These are phyloP conservation scores for Colletotrichum gloeosporioides DNA, from an alignment of 2,329 filamentous ascomycete genomes.

Conservation along the genomic window DNA sequence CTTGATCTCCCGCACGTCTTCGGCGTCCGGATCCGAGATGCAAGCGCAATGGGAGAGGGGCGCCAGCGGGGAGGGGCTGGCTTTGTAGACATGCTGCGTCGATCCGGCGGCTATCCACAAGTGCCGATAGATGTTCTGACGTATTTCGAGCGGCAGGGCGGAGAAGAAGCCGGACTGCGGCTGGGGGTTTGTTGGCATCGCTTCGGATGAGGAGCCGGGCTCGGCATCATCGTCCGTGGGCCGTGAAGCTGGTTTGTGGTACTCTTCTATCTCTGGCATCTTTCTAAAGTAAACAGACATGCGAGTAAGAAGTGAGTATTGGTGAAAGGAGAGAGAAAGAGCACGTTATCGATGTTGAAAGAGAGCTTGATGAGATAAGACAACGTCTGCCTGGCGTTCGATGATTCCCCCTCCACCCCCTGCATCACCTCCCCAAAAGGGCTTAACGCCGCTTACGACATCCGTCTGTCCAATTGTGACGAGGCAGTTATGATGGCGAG, in stretches of 20 bases:
- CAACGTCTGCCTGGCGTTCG: background rate
- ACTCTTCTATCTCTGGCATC: background rate
- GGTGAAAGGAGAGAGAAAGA: background rate
- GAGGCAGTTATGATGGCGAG: background rate
- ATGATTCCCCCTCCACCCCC: background rate
- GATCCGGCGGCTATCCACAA: constrained; percentile 5
- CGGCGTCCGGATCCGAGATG: constrained; percentile 7
- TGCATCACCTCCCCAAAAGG: background rate
- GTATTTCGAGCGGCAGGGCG: constrained; percentile 8
- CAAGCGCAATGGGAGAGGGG: constrained; percentile 12
- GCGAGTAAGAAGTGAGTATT: no score
- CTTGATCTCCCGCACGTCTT: constrained; percentile 5
- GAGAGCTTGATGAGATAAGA: background rate
- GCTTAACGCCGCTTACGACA: constrained; percentile 11
- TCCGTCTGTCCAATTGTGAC: background rate
- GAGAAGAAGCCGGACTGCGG: constrained; percentile 9
- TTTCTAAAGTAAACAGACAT: background rate
- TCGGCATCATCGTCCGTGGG: background rate
- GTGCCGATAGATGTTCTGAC: constrained; percentile 6
- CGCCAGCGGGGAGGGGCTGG: background rate
- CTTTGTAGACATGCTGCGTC: constrained; percentile 12
- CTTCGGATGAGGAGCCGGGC: background rate
- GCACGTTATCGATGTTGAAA: background rate
- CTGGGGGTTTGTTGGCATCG: background rate
- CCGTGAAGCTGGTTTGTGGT: background rate